Conservation (phyloP, 495 filamentous ascomycete genomes). For the Glarea lozoyensis region DNA sequence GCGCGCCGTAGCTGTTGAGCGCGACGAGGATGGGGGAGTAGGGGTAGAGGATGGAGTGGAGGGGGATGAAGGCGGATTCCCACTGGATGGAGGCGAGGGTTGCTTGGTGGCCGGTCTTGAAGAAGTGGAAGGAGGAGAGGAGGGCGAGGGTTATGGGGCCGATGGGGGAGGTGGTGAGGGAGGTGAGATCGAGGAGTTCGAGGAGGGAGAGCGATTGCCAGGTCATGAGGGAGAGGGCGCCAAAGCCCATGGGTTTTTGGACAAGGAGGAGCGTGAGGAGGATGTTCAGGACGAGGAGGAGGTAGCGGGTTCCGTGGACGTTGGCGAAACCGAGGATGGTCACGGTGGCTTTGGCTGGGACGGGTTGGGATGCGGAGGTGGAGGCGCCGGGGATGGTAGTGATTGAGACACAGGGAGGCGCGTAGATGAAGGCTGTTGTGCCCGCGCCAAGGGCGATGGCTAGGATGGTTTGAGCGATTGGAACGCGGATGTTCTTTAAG, state of each 20-base stretch:
- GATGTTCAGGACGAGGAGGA: constrained; percentile 73
- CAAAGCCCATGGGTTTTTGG: constrained; percentile 90
- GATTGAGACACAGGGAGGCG: constrained; percentile 22
- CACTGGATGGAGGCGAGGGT: constrained; percentile 84
- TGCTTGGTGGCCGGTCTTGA: constrained; percentile 97
- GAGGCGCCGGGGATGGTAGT: constrained; percentile 6
- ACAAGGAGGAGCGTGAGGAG: constrained; percentile 66
- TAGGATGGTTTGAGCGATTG: constrained; percentile 68
- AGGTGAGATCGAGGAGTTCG: constrained; percentile 79
- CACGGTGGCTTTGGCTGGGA: constrained; percentile 39
- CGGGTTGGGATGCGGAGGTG: constrained; percentile 1
- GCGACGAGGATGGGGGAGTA: constrained; percentile 76
- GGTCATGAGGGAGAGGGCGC: constrained; percentile 66
- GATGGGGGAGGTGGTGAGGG: constrained; percentile 57
- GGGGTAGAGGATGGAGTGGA: constrained; percentile 76
- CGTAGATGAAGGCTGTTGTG: constrained; percentile 56
- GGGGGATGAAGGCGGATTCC: constrained; percentile 91
- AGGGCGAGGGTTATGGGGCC: constrained; percentile 78
- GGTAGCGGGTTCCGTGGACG: constrained; percentile 82
- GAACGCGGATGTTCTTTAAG: constrained; percentile 64
- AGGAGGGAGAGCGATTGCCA: constrained; percentile 81
- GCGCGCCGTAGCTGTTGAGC: constrained; percentile 82
- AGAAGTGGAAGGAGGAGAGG: constrained; percentile 86
- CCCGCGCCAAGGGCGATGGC: constrained; percentile 45
- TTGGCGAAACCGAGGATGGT: constrained; percentile 89